Base-by-base conservation (phyloP, 768 basidiomycete genomes). In the Mycena vulgaris region DNA sequence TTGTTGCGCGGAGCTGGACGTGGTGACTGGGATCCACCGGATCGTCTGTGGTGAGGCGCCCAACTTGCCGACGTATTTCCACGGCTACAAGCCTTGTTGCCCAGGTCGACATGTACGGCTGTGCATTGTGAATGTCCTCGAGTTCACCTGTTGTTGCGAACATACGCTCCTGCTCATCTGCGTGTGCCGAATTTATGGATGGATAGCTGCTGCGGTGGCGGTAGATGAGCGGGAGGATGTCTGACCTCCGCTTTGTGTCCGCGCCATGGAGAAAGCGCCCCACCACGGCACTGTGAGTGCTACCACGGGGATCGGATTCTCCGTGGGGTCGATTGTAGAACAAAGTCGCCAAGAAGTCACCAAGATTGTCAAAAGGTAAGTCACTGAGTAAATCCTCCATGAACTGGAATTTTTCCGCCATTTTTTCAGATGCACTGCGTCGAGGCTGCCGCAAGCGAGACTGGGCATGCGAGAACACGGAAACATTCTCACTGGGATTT, bases 101-200 rank as follows among this genome's bases (percentile, higher is more conserved):
- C 63, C 63, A 65, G 3, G 63, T 47, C 5, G 63, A 56, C 9
- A 65, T 8, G 42, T 13, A 65, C 2, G 63, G 63, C 10, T 53
- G 63, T 1, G 63, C 53, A 14, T 57, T 39, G 13, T 56, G 63
- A 17, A 65, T 55, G 16, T 65, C 63, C 3, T 42, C 31, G 9
- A 35, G 31, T 0, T 21, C 28, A 9, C 31, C 35, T 7, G 30
- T 16, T 1, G 52, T 56, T 9, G 52, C 45, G 53, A 65, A 65
- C 63, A 65, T 65, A 5, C 3, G 0, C 0, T 65, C 40, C 33
- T n/a, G 52, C 30, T 65, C 53, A 9, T 51, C n/a, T 23, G n/a
- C 31, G 6, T 17, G 31, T 8, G 21, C 8, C 8, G 28, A 45
- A 7, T 48, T 45, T 2, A 25, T 31, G 58, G 58, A 47, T 7